Evolutionary conservation across 106 monocot genomes (phyloP).

Genomic region (Dioscorea zingiberensis): DNA sequence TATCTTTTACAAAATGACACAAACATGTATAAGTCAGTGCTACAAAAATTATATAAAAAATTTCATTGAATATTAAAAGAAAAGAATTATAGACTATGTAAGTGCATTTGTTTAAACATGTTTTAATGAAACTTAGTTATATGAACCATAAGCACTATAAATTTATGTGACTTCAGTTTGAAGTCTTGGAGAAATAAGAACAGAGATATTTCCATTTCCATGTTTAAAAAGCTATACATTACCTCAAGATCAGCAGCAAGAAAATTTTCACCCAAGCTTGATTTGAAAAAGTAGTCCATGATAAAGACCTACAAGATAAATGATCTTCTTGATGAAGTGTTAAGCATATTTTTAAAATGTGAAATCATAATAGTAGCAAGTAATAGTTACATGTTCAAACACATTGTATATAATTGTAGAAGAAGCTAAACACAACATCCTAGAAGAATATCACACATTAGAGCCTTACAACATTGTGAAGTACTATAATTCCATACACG

Average conservation of each 20-base stretch:
- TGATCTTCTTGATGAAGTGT: not conserved
- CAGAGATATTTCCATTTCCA: not conserved
- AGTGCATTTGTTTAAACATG: not conserved
- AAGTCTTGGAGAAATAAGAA: not conserved
- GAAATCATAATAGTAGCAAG: not conserved
- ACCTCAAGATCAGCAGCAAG: conserved; percentile 73
- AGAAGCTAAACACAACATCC: not conserved
- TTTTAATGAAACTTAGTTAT: not conserved
- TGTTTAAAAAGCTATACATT: conserved; percentile 1
- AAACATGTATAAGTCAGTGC: no score
- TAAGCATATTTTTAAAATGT: not conserved
- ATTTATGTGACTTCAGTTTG: not conserved
- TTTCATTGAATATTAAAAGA: not conserved
- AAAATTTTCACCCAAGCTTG: conserved; percentile 53
- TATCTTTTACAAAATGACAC: no score
- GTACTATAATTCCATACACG: not conserved
- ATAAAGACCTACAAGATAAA: conserved; percentile 66
- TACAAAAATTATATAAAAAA: not conserved
- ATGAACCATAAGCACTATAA: not conserved
- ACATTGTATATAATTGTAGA: not conserved
- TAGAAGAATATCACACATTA: not conserved
- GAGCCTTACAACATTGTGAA: not conserved
- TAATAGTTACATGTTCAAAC: no score
- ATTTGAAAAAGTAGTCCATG: conserved; percentile 82
- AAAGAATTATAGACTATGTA: not conserved